Percentiles rank a stretch among this genome's conserved stretches.
Evolutionary conservation across 2,329 filamentous ascomycete genomes (phyloP).

Genomic region (Fusarium sp.): DNA sequence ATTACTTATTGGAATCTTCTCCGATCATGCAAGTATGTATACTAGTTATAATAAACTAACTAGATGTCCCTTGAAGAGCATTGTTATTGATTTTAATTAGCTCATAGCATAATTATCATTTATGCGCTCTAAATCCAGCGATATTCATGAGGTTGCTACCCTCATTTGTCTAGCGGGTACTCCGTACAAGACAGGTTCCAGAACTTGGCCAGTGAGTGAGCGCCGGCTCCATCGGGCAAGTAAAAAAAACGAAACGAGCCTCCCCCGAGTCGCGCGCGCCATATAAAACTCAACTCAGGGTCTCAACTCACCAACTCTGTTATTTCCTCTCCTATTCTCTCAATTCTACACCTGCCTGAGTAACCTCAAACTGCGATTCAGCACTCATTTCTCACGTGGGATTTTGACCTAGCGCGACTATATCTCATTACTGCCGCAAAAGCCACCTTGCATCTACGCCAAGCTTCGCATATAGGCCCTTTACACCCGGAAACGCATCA

Average conservation of each 20-base stretch:
- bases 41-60: not conserved
- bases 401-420: not conserved
- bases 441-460: slow-evolving; percentile 5
- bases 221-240: slow-evolving; percentile 36
- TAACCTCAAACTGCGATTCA: not conserved
- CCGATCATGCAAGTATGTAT: not conserved
- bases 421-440: not conserved
- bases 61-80: not conserved
- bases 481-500: not conserved
- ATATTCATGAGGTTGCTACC: slow-evolving; percentile 25
- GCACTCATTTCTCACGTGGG: not conserved
- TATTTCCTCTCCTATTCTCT: not conserved
- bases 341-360: not conserved
- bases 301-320: slow-evolving; percentile 23
- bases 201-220: slow-evolving; percentile 36
- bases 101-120: not conserved
- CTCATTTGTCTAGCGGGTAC: slow-evolving; percentile 21
- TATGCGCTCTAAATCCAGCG: slow-evolving; percentile 7
- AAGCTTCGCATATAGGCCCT: not conserved
- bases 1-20: not conserved
- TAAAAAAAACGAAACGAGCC: slow-evolving; percentile 28
- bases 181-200: slow-evolving; percentile 21
- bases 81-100: not conserved
- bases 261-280: slow-evolving; percentile 34
- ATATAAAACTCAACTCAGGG: slow-evolving; percentile 44